phyloP scores from a whole-genome alignment of 2,329 filamentous ascomycete genomes.

The Capronia americana region DNA sequence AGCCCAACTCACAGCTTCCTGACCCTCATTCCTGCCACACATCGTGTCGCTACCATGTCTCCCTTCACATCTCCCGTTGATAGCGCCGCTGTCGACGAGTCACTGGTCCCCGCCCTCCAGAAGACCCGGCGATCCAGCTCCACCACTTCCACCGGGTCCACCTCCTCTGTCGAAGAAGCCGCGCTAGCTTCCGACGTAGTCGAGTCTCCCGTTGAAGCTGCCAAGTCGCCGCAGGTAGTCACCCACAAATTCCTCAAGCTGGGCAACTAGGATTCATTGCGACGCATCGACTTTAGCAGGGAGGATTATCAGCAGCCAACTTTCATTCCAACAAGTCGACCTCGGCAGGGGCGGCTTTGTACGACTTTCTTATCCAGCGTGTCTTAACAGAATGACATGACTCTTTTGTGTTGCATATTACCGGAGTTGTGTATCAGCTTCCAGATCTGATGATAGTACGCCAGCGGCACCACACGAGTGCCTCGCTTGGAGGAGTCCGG shows the following conservation, averaged over 20 bases:
- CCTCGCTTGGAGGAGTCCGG: neutral
- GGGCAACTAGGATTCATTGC: slow-evolving; percentile 29
- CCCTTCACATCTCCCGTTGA: slow-evolving; percentile 23
- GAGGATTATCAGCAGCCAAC: neutral
- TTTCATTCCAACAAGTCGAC: neutral
- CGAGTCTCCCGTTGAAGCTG: slow-evolving; percentile 27
- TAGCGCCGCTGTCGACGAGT: slow-evolving; percentile 18
- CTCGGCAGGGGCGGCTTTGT: neutral
- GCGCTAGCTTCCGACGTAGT: slow-evolving; percentile 25
- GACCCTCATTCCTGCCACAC: slow-evolving; percentile 33
- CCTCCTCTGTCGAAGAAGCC: slow-evolving; percentile 31
- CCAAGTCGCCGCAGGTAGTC: slow-evolving; percentile 16
- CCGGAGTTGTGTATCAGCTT: neutral
- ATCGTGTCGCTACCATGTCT: slow-evolving; percentile 31
- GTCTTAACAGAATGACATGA: slow-evolving; percentile 6
- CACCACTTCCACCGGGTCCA: slow-evolving; percentile 34
- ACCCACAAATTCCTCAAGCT: slow-evolving; percentile 29
- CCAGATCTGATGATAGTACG: neutral
- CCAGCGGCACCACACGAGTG: neutral
- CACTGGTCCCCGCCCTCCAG: slow-evolving; percentile 33
- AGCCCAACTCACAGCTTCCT: slow-evolving; percentile 35
- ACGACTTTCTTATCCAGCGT: slow-evolving; percentile 7
- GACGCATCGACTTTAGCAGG: neutral
- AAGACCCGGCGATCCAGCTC: slow-evolving; percentile 39
- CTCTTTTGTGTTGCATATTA: neutral